Base-by-base conservation (phyloP, 192 early-diverging fungal genomes). In the Allomyces arbusculus region DNA sequence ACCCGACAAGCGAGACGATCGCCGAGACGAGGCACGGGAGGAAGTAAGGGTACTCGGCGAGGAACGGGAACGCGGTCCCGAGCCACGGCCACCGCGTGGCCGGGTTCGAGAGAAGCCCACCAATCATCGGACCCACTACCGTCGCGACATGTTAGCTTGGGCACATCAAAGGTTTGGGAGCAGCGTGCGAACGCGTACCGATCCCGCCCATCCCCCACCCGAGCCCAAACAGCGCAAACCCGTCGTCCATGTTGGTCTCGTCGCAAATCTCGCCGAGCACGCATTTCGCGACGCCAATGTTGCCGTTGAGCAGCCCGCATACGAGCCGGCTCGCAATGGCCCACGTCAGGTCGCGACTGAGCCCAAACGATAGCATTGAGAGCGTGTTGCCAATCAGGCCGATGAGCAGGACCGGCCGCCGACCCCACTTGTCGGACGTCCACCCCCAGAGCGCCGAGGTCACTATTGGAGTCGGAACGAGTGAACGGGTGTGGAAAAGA, bases 251-350 rank as follows among this genome's bases (percentile, higher is more conserved):
- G 71, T 92, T 96, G 0, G 86, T 83, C 4, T 79, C 70, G 68
- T 92, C 91, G 23, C 90, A 85, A 44, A 96, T 84, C 76, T 96
- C 93, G 2, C 86, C 88, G 25, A 94, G 70, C 26, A 89, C 80
- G 22, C 86, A 87, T 69, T 91, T 91, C 33, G 86, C 81, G 19
- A 92, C 90, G 10, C 89, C 88, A 22, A 83, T 76, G 62, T 86
- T 89, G 4, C 82, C 90, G 69, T 87, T 88, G 22, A 89, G 69
- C 19, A 86, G 68, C 1, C 91, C 88, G 64, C 85, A 86, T 65
- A 86, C 65, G 1, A 77, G 76, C 43, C 89, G 78, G 20, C 80
- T 69, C 4, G 69, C 63, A 24, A 91, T 74, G 3, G 88, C 90
- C 79, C 78, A 80, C 16, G 58, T 50, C 23, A 84, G 72, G 12